Conservation (phyloP, 257 asterid species). For the Phtheirospermum japonicum region DNA sequence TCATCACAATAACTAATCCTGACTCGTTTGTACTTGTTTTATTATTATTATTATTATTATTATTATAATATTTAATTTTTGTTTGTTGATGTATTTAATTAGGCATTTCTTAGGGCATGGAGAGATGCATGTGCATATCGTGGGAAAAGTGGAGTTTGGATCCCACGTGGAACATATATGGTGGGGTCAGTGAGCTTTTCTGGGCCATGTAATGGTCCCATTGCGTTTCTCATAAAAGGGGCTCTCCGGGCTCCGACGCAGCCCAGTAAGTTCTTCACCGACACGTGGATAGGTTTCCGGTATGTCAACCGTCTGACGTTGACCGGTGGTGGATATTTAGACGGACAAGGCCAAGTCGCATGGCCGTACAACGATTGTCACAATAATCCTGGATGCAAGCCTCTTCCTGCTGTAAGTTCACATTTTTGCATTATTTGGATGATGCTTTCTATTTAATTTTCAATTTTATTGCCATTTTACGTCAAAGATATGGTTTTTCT, state of each 20-base stretch:
- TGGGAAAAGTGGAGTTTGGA: slow-evolving; percentile 42
- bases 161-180: slow-evolving; percentile 48
- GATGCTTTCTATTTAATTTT: not conserved
- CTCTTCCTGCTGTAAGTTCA: slow-evolving; percentile 63
- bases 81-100: not conserved
- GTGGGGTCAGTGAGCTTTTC: slow-evolving; percentile 40
- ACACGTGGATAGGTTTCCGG: slow-evolving; percentile 72
- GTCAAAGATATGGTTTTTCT: no score
- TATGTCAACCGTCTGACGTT: slow-evolving; percentile 43
- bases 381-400: slow-evolving; percentile 39
- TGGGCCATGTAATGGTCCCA: slow-evolving; percentile 52
- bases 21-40: not conserved
- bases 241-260: slow-evolving; percentile 47
- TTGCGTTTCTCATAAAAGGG: slow-evolving; percentile 43
- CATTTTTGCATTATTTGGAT: no score
- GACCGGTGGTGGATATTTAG: slow-evolving; percentile 67
- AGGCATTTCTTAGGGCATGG: slow-evolving; percentile 77
- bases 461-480: not conserved
- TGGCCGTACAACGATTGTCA: slow-evolving; percentile 69
- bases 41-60: no score
- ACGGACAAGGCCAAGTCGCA: slow-evolving; percentile 66
- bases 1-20: not conserved
- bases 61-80: not conserved
- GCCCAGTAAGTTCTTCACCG: slow-evolving; percentile 24
- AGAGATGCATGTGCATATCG: slow-evolving; percentile 45